phyloP scores from a whole-genome alignment of 2,329 filamentous ascomycete species.

The Cordyceps sp. region DNA sequence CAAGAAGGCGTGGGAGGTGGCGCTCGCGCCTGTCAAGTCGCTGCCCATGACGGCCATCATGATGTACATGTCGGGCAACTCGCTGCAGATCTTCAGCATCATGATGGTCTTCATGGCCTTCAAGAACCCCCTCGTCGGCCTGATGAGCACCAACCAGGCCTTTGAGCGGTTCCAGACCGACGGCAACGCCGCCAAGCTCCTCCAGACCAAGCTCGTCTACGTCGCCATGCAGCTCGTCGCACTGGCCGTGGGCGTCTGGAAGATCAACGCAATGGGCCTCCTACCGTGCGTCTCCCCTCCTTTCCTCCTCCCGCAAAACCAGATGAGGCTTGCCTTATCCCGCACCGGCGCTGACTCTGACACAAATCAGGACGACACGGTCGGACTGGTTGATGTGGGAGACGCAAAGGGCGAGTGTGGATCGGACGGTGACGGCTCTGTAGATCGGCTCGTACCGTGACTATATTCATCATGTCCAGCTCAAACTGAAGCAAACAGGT shows the following conservation, averaged over 20 bases:
- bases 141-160: constrained; percentile 69
- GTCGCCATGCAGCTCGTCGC: constrained; percentile 74
- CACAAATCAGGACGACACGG: constrained; percentile 58
- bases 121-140: constrained; percentile 81
- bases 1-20: constrained; percentile 98
- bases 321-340: neutral
- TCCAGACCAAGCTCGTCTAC: constrained; percentile 77
- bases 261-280: constrained; percentile 90
- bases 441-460: neutral
- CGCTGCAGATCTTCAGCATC: constrained; percentile 95
- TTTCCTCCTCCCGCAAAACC: too few species aligned
- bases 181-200: constrained; percentile 52
- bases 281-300: constrained; percentile 52
- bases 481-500: too few species aligned
- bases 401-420: constrained; percentile 49
- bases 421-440: constrained; percentile 43
- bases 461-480: too few species aligned
- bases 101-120: constrained; percentile 99
- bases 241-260: constrained; percentile 80
- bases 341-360: neutral
- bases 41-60: constrained; percentile 97
- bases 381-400: constrained; percentile 99
- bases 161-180: constrained; percentile 85
- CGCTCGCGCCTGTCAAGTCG: constrained; percentile 81
- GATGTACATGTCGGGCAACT: constrained; percentile 99